Evolutionary conservation across 2,329 filamentous ascomycete genomes (phyloP), one percentile per base, ranked within the genome.

Genomic region (Orbilia javanica): DNA sequence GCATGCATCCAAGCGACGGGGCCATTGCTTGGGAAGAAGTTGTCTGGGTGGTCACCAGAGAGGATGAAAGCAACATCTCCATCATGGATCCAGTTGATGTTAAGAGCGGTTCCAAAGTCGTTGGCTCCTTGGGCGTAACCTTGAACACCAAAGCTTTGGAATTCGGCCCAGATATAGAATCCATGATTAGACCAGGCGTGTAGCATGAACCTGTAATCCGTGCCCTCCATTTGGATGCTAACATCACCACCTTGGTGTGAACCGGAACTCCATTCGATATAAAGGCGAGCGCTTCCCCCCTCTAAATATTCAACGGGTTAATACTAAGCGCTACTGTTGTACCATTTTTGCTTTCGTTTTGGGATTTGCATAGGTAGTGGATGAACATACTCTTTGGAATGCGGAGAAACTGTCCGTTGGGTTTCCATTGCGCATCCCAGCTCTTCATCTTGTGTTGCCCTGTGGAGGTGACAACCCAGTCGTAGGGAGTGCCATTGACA

Each of bases 1-100:
- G 84, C 82, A 62, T 85, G 83, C 84, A 85, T 85, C 84, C 84
- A 85, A 73, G 84, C 83, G 10, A 82, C 80, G 5, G 83, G 83
- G 2, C 81, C 82, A 27, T 81, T 83, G 60, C 83, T 85, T 4
- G 83, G 84, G 80, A 83, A 84, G 79, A 82, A 84, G 3, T 81
- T 79, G 3, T 83, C 83, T 13, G 84, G 82, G 34, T 55, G 55
- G 10, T 67, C 64, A 11, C 83, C 83, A 22, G 83, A 83, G 39
- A 85, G 79, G 29, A 85, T 83, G 81, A 84, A 84, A 64, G 84
- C 83, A 34, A 85, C 82, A 5, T 82, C 81, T 11, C 81, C 80
- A 60, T 85, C 81, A 18, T 84, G 82, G 27, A 82, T 80, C 62
- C 84, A 85, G 25, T 84, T 83, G 10, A 84, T 44, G 39, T 83